Percentiles rank a stretch among this genome's conserved stretches.
Evolutionary conservation across 2,329 filamentous ascomycete species (phyloP).

Genomic region (Cryphonectria radicalis): DNA sequence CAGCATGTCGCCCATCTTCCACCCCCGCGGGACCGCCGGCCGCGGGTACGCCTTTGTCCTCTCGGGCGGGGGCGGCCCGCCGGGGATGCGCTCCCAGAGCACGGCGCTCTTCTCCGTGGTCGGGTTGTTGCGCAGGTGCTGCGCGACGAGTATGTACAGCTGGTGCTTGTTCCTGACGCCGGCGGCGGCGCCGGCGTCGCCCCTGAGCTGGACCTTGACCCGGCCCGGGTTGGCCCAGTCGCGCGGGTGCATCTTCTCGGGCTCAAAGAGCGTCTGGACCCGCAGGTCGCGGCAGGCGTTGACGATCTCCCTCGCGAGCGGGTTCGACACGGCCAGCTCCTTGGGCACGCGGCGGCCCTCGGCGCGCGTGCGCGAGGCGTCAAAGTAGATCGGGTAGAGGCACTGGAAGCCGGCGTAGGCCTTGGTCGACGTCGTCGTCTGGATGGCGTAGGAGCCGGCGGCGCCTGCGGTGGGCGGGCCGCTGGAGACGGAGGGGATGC

Average conservation of each 20-base stretch:
- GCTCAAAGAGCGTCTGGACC: conserved; percentile 79
- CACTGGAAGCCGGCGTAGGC: conserved; percentile 80
- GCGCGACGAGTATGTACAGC: conserved; percentile 79
- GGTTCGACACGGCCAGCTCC: conserved; percentile 77
- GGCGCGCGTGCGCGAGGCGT: conserved; percentile 72
- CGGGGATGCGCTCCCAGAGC: conserved; percentile 73
- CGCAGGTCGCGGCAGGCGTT: conserved; percentile 78
- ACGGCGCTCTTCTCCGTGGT: conserved; percentile 71
- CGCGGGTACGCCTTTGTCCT: conserved; percentile 66
- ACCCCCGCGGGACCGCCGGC: conserved; percentile 79
- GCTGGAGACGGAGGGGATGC: conserved; percentile 44
- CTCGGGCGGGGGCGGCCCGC: conserved; percentile 68
- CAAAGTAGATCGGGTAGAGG: conserved; percentile 96
- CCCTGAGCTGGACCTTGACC: conserved; percentile 78
- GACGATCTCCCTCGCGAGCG: conserved; percentile 86
- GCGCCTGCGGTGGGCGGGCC: conserved; percentile 37
- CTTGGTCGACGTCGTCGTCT: conserved; percentile 45
- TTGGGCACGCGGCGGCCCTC: conserved; percentile 80
- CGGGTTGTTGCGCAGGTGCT: conserved; percentile 77
- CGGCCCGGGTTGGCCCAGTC: conserved; percentile 97
- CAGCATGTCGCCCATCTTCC: conserved; percentile 85
- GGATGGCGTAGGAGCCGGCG: conserved; percentile 35
- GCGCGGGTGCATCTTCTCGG: conserved; percentile 89
- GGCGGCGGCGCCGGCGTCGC: conserved; percentile 38
- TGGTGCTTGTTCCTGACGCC: conserved; percentile 80